Conservation (phyloP, 441 rosid genomes). For the Pelargonium australe region DNA sequence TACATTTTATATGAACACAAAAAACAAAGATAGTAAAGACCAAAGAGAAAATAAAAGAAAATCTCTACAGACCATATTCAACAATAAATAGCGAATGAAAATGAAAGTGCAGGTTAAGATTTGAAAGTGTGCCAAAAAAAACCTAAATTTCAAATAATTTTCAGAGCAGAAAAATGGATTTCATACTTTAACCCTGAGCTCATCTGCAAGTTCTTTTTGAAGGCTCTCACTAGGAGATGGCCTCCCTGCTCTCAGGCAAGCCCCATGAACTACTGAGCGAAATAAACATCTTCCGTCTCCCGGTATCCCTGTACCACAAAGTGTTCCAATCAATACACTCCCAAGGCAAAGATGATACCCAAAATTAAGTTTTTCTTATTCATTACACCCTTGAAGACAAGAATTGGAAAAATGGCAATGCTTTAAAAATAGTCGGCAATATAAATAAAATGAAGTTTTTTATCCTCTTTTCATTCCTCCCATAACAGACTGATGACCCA, state of each 20-base stretch:
- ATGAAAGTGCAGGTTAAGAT: neutral
- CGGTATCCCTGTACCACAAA: slow-evolving; percentile 35
- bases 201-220: slow-evolving; percentile 59
- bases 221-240: slow-evolving; percentile 47
- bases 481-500: neutral
- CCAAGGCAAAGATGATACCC: neutral
- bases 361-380: neutral
- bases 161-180: neutral
- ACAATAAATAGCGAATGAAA: neutral
- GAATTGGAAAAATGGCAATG: neutral
- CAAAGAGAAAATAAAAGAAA: neutral
- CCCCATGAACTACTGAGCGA: slow-evolving; percentile 61
- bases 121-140: neutral
- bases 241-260: slow-evolving; percentile 45
- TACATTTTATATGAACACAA: neutral
- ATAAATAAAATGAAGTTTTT: neutral
- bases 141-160: neutral
- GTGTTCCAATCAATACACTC: slow-evolving; percentile 5
- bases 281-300: slow-evolving; percentile 79
- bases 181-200: slow-evolving; percentile 51
- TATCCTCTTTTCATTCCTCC: neutral
- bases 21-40: neutral
- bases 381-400: neutral
- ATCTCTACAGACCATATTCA: neutral
- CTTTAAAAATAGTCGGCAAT: neutral